phyloP scores from a whole-genome alignment of 2,329 filamentous ascomycete genomes.

The Diatrype stigma region DNA sequence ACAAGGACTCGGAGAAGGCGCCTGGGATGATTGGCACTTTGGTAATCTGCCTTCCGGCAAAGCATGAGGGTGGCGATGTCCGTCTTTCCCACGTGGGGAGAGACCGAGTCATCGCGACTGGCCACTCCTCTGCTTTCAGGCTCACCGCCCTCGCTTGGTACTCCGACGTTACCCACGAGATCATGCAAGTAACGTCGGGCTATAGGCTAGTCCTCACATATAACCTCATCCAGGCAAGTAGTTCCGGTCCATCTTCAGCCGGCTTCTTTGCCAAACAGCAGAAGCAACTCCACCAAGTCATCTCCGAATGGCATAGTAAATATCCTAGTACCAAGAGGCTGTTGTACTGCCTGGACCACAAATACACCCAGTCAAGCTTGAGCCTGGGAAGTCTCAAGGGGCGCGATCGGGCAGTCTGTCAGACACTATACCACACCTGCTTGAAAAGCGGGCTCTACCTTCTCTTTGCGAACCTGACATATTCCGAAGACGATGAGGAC shows the following conservation, averaged over 20 bases:
- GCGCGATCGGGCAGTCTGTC: neutral
- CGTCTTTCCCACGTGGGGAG: conserved; percentile 27
- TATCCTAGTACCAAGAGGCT: neutral
- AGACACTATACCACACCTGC: neutral
- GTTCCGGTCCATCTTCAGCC: neutral
- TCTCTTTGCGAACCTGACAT: neutral
- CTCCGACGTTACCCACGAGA: conserved; percentile 43
- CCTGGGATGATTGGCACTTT: conserved; percentile 40
- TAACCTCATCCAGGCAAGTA: conserved; percentile 34
- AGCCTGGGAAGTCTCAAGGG: neutral
- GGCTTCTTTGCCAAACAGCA: conserved; percentile 2
- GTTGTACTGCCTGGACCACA: neutral
- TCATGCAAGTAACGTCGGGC: conserved; percentile 35
- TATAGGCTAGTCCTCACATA: conserved; percentile 43
- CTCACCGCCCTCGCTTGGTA: conserved; percentile 34
- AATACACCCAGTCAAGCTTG: neutral
- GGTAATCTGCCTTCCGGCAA: conserved; percentile 37
- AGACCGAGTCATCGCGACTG: conserved; percentile 21
- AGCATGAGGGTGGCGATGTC: conserved; percentile 38
- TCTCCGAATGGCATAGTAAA: neutral
- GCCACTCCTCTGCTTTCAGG: conserved; percentile 21
- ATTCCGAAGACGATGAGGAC: neutral
- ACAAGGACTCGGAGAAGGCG: conserved; percentile 38
- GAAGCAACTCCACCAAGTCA: neutral
- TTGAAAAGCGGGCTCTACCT: neutral